phyloP scores from a whole-genome alignment of 2,329 filamentous ascomycete species.

The Pseudocercospora musae region DNA sequence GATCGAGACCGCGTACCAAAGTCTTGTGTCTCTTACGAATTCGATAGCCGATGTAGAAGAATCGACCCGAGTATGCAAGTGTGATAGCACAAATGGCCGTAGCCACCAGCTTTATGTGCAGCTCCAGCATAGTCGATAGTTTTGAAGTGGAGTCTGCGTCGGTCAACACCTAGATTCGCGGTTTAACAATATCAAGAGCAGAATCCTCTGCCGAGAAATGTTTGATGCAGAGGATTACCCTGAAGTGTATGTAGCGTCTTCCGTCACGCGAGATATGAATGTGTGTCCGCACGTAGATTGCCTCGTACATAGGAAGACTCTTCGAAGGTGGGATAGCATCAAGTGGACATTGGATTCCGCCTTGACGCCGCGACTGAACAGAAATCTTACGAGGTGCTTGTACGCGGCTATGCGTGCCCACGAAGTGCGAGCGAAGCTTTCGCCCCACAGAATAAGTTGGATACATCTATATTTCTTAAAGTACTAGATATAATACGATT shows the following conservation, averaged over 20 bases:
- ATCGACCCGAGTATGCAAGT: not conserved
- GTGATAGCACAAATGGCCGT: constrained; percentile 1
- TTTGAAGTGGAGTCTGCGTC: not conserved
- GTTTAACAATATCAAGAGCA: no score
- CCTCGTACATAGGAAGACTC: not conserved
- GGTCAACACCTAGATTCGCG: no score
- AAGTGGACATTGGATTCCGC: no score
- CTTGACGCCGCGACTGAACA: no score
- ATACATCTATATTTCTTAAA: no score
- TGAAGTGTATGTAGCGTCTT: no score
- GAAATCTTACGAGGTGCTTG: no score
- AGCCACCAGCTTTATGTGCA: not conserved
- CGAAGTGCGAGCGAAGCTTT: no score
- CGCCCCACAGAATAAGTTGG: no score
- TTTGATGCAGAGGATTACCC: not conserved
- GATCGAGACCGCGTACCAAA: not conserved
- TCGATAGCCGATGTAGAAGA: constrained; percentile 3
- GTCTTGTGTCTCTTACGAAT: constrained; percentile 3
- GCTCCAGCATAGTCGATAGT: not conserved
- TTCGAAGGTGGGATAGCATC: no score
- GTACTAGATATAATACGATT: no score
- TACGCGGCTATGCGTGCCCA: no score
- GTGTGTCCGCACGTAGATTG: not conserved
- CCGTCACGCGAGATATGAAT: not conserved
- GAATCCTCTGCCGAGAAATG: not conserved